phyloP scores from a whole-genome alignment of 345 rosid species.

The Lumnitzera littorea region DNA sequence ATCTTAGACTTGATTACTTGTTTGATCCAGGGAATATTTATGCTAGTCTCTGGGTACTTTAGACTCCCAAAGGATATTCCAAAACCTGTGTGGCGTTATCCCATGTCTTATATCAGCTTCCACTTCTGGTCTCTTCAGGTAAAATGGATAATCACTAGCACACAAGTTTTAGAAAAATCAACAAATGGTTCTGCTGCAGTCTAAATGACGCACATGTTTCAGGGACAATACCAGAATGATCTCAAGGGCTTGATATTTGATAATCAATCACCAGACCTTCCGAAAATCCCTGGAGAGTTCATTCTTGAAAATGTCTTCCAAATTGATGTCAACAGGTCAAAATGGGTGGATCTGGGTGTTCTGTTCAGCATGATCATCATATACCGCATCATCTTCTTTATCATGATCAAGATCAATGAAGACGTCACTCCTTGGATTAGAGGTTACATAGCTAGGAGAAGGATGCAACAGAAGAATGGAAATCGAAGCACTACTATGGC shows the following conservation, averaged over 20 bases:
- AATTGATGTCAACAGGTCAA: conserved; percentile 61
- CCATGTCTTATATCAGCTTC: conserved; percentile 91
- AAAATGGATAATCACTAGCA: conserved; percentile 2
- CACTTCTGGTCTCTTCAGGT: conserved; percentile 98
- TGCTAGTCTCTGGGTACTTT: conserved; percentile 91
- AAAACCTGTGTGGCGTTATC: conserved; percentile 86
- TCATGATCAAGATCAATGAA: conserved; percentile 88
- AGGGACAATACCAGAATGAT: conserved; percentile 98
- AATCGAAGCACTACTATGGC: conserved; percentile 70
- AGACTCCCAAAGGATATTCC: conserved; percentile 95
- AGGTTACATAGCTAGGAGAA: conserved; percentile 71
- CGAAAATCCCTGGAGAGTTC: conserved; percentile 73
- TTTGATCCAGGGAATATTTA: conserved; percentile 67
- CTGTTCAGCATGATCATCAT: conserved; percentile 75
- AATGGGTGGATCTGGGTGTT: conserved; percentile 80
- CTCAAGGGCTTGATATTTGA: conserved; percentile 62
- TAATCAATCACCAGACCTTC: conserved; percentile 45
- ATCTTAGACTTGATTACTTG: too few species aligned
- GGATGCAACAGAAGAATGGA: conserved; percentile 74
- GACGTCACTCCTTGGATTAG: conserved; percentile 94
- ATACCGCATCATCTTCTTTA: conserved; percentile 79
- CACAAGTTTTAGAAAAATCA: too few species aligned
- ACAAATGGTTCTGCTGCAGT: too few species aligned
- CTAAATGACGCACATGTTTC: conserved; percentile 8
- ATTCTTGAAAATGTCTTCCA: conserved; percentile 77